phyloP scores from a whole-genome alignment of 1,139 yeast species.

The Debaryomyces sp. region DNA sequence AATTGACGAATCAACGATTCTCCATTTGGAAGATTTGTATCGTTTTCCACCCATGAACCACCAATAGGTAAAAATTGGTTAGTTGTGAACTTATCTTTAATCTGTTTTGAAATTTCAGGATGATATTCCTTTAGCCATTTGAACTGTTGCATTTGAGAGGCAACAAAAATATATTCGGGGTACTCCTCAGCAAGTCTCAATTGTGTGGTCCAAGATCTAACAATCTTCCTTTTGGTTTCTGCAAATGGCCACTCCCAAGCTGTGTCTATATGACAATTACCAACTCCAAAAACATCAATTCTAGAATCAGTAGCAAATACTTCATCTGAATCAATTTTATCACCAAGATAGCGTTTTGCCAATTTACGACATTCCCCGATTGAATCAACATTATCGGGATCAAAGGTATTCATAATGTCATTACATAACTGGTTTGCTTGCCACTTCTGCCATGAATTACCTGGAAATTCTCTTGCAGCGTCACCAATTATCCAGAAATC shows the following conservation, averaged over 20 bases:
- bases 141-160: conserved; percentile 95
- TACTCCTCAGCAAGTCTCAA: conserved; percentile 79
- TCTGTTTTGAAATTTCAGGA: conserved; percentile 70
- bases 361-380: conserved; percentile 66
- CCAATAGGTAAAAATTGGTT: conserved; percentile 90
- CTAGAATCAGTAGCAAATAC: conserved; percentile 50
- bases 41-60: conserved; percentile 98
- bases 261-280: conserved; percentile 96
- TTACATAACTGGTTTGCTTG: conserved; percentile 79
- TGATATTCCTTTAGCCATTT: conserved; percentile 87
- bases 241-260: conserved; percentile 99
- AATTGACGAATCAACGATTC: conserved; percentile 90
- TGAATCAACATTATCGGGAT: conserved; percentile 51
- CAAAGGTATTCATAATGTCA: conserved; percentile 80
- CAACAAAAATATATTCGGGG: conserved; percentile 92
- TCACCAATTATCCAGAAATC: conserved; percentile 91
- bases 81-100: conserved; percentile 66
- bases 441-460: conserved; percentile 78
- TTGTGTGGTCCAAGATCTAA: conserved; percentile 95
- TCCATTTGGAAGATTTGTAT: conserved; percentile 91
- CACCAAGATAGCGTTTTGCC: conserved; percentile 67
- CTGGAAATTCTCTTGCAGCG: conserved; percentile 84
- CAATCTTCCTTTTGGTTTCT: conserved; percentile 88
- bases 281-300: conserved; percentile 73
- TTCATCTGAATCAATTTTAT: conserved; percentile 59